Conservation (phyloP, 1,284 basidiomycete genomes). For the Erythrobasidium hasegawianum region DNA sequence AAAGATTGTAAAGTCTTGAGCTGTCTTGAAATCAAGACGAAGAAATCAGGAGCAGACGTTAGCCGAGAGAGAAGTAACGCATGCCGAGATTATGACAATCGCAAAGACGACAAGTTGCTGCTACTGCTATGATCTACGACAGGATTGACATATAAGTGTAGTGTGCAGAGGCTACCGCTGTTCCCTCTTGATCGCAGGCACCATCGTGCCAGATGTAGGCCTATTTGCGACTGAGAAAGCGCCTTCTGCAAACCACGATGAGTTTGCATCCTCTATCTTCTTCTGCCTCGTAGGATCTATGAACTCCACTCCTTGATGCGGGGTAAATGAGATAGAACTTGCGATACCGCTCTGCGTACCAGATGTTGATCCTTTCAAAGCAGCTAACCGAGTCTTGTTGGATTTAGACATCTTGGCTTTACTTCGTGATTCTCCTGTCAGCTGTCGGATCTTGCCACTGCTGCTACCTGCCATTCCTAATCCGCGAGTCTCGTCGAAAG, state of each 20-base stretch:
- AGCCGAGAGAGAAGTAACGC: not conserved
- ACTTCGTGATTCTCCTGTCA: constrained; percentile 76
- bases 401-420: constrained; percentile 95
- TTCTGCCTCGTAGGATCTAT: constrained; percentile 49
- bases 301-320: constrained; percentile 72
- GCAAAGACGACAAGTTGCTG: not conserved
- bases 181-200: constrained; percentile 18
- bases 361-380: constrained; percentile 50
- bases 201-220: constrained; percentile 6
- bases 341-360: constrained; percentile 72
- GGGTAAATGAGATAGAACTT: constrained; percentile 89
- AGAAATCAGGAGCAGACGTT: no score
- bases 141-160: no score
- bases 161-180: constrained; percentile 18
- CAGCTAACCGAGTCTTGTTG: constrained; percentile 71
- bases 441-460: constrained; percentile 84
- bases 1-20: no score
- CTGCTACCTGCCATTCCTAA: constrained; percentile 89
- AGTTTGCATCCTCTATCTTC: constrained; percentile 48
- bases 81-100: not conserved
- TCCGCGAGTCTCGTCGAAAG: constrained; percentile 93
- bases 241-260: constrained; percentile 50
- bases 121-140: not conserved
- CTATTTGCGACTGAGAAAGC: constrained; percentile 41
- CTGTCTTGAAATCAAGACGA: no score